phyloP scores from a whole-genome alignment of 164 flowering plant species.

The Chimonanthus praecox region DNA sequence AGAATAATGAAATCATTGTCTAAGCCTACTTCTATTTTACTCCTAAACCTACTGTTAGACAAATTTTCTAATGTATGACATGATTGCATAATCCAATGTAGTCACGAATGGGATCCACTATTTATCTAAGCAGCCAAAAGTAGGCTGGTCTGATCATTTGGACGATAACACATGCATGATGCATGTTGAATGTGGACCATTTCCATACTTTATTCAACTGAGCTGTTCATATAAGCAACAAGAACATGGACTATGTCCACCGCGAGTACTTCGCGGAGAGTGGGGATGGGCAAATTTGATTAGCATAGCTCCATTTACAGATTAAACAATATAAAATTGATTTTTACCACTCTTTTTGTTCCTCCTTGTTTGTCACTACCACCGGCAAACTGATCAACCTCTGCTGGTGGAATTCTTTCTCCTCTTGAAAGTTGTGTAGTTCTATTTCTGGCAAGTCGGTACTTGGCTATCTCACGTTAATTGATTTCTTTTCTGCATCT shows the following conservation, averaged over 20 bases:
- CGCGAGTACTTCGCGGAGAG: not conserved
- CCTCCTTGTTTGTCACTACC: slow-evolving; percentile 6
- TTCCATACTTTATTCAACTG: not conserved
- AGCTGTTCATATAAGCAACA: not conserved
- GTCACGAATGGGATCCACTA: not conserved
- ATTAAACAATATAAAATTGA: not conserved
- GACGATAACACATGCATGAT: not conserved
- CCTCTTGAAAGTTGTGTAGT: not conserved
- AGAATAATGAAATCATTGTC: not conserved
- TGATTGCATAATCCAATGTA: not conserved
- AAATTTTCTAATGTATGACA: not conserved
- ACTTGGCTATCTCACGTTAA: slow-evolving; percentile 2
- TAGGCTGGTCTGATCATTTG: not conserved
- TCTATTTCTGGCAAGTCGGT: slow-evolving; percentile 3
- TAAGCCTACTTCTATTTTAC: not conserved
- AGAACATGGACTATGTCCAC: not conserved
- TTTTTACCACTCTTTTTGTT: slow-evolving; percentile 17
- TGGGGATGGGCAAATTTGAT: not conserved
- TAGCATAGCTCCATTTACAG: not conserved
- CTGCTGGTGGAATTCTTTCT: not conserved
- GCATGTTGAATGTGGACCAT: not conserved
- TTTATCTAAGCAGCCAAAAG: not conserved
- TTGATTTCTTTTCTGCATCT: not conserved
- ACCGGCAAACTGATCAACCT: slow-evolving; percentile 3
- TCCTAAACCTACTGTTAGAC: not conserved